phyloP scores from a whole-genome alignment of 225 moss, liverwort and hornwort genomes.

The Rhytidiadelphus loreus region DNA sequence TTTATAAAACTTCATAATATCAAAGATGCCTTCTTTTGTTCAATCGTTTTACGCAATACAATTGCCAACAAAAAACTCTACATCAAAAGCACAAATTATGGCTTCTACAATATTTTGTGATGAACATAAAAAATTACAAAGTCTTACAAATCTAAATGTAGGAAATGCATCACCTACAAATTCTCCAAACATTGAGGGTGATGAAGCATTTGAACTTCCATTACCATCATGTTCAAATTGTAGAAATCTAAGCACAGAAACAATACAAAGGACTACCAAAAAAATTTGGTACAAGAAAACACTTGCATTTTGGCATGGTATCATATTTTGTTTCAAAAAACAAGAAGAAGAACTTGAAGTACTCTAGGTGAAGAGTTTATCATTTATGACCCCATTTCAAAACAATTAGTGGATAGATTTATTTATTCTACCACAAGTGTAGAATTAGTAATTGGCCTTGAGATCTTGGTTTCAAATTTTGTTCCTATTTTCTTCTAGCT shows the following conservation, averaged over 20 bases:
- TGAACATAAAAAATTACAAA: background rate
- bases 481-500: no score
- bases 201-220: background rate
- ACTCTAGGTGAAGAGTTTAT: background rate
- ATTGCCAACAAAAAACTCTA: background rate
- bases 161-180: background rate
- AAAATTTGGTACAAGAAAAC: background rate
- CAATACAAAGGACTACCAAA: background rate
- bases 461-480: no score
- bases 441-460: no score
- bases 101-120: background rate
- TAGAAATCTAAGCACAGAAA: background rate
- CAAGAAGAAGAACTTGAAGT: background rate
- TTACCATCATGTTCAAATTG: background rate
- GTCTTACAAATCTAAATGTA: background rate
- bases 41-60: background rate
- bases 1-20: background rate
- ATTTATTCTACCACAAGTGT: background rate
- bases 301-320: background rate
- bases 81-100: rapidly evolving
- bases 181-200: background rate
- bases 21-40: background rate
- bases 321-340: background rate
- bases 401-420: background rate
- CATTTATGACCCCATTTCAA: background rate